Percentiles rank a stretch among this genome's conserved stretches.
Evolutionary conservation across 1,284 basidiomycete genomes (phyloP).

Genomic region (Cutaneotrichosporon sp.): DNA sequence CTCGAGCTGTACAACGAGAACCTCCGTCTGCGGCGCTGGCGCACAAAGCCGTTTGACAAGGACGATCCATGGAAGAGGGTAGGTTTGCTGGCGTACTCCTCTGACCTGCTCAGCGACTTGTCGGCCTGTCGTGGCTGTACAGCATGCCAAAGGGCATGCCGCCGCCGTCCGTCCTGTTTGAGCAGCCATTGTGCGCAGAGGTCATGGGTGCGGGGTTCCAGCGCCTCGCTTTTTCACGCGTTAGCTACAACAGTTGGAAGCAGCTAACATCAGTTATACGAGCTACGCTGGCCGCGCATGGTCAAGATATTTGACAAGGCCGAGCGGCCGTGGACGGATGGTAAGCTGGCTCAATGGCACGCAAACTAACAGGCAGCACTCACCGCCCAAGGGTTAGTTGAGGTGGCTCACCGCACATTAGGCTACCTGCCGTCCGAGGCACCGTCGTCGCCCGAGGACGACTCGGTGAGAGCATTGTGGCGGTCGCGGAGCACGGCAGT

Average conservation of each 20-base stretch:
- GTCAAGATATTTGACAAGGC: conserved; percentile 58
- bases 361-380: conserved; percentile 20
- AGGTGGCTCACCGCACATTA: conserved; percentile 26
- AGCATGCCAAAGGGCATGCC: conserved; percentile 52
- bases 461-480: conserved; percentile 32
- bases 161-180: conserved; percentile 58
- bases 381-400: conserved; percentile 14
- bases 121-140: conserved; percentile 55
- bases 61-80: conserved; percentile 37
- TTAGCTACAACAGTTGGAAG: conserved; percentile 39
- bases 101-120: conserved; percentile 19
- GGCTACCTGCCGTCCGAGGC: conserved; percentile 20
- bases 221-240: conserved; percentile 56
- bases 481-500: conserved; percentile 17
- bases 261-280: conserved; percentile 58
- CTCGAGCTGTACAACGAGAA: conserved; percentile 66
- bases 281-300: conserved; percentile 73
- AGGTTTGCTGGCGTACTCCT: not conserved
- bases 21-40: conserved; percentile 52
- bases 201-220: conserved; percentile 76
- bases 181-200: conserved; percentile 63
- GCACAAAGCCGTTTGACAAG: conserved; percentile 30
- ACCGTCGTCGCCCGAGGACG: conserved; percentile 20
- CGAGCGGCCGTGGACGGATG: conserved; percentile 62
- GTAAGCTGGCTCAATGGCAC: conserved; percentile 23